Evolutionary conservation across 208 protist genomes (phyloP), one percentile per base, ranked within the genome.

Genomic region (Wallacemonas collosoma): DNA sequence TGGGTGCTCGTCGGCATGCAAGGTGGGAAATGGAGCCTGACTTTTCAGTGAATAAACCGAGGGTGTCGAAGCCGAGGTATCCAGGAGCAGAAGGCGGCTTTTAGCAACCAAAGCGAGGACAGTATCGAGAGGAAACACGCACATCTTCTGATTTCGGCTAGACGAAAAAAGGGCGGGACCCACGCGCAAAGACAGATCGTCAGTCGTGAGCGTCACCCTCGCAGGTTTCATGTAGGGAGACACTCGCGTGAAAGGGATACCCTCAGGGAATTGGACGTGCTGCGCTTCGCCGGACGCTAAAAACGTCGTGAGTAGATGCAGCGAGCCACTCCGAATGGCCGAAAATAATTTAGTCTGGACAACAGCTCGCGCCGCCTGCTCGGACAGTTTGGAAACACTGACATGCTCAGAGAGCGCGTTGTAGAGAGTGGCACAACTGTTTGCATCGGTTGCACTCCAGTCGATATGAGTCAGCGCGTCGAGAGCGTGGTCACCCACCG

Each of bases 41-140:
- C 40, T 11, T 65, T 65, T 65, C 1, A 65, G 60, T 3, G 60
- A 65, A 48, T 65, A 65, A 8, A 65, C 11, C 12, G 60, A 50
- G 7, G 60, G 60, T 48, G 60, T 65, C n/a, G 60, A 38, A 3
- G 60, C 40, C 11, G 60, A 6, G 26, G 41, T 65, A 26, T 65
- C 60, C 7, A 65, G 43, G 6, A 65, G 40, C 14, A 65, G 8
- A 15, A 65, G 43, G 11, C 60, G 60, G 43, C 60, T 65, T 41
- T 65, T 65, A 11, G 60, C 60, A 11, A 65, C 15, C 43, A 65
- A 48, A 6, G 60, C 60, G 3, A 65, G 15, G 36, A 12, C 7
- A 7, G 60, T 41, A 17, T 65, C 15, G 60, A 65, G 60, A n/a
- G 60, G 60, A 26, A 65, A 65, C 5, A 8, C n/a, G 40, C 17